Evolutionary conservation across 768 basidiomycete genomes (phyloP), one percentile per base, ranked within the genome.

Genomic region (Royoungia palumana): DNA sequence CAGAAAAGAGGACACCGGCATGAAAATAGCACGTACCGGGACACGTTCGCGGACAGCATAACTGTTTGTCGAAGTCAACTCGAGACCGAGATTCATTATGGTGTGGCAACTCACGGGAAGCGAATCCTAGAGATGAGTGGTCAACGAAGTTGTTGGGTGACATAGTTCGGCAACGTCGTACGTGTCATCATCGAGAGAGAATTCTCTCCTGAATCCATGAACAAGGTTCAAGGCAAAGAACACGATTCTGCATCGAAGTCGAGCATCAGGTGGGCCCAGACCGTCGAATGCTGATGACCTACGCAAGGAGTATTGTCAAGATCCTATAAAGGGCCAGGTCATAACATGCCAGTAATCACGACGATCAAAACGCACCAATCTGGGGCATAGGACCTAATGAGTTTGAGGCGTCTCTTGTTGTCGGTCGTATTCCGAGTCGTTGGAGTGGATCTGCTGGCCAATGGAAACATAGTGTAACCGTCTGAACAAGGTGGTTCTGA

Each of bases 151-250:
- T 49, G 25, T 27, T 3, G 24, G 13, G 13, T 5, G 14, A 36
- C 27, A 40, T 14, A 39, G 20, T 37, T 30, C 6, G 25, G 30
- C 28, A 13, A 11, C 41, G 42, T 41, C 50, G 34, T 72, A 90
- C 83, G 88, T 80, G 17, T 80, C 81, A 69, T 95, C 92, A 35
- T 75, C 67, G 20, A 93, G 69, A 1, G 89, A 91, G 67, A 95
- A 95, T 35, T 78, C 75, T 50, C 93, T 72, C 63, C 82, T 75
- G 69, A 83, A 94, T 7, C 89, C 88, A 44, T 81, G 71, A 10
- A 91, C 70, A n/a, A 69, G 65, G 59, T 89, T 74, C 16, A 91
- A 67, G 11, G 77, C 74, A 61, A 81, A 81, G 67, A 89, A 87
- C 2, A 76, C 44, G 2, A 67, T 79, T 22, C 89, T 88, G 61